Evolutionary conservation across 2,329 filamentous ascomycete species (phyloP).

Genomic region (Knoxdaviesia proteae): DNA sequence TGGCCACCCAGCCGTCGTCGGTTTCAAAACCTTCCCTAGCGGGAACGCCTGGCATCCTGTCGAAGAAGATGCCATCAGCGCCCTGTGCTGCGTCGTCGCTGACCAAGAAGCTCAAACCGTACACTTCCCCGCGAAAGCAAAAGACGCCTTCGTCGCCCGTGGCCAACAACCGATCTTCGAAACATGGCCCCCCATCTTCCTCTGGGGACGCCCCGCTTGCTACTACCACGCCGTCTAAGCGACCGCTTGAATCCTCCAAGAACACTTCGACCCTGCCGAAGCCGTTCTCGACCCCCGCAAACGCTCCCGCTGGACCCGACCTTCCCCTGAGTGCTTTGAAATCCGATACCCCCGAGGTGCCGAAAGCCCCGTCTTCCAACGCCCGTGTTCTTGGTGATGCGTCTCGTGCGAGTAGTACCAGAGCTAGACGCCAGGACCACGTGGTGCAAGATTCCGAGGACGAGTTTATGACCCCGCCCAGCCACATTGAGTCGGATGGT

Average conservation of each 20-base stretch:
- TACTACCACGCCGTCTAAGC: too few relatives aligned
- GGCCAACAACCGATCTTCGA: background rate
- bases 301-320: slow-evolving; percentile 5
- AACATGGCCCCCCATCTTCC: slow-evolving; percentile 6
- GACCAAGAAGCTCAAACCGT: background rate
- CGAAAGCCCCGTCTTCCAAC: slow-evolving; percentile 10
- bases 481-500: slow-evolving; percentile 12
- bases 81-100: background rate
- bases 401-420: too few relatives aligned
- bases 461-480: slow-evolving; percentile 24
- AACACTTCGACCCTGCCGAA: slow-evolving; percentile 3
- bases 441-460: slow-evolving; percentile 37
- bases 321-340: background rate
- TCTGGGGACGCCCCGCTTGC: too few relatives aligned
- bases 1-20: slow-evolving; percentile 18
- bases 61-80: background rate
- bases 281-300: slow-evolving; percentile 4
- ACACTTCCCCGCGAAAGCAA: slow-evolving; percentile 1
- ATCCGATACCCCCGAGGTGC: slow-evolving; percentile 5
- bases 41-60: background rate
- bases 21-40: slow-evolving; percentile 11
- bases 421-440: slow-evolving; percentile 4
- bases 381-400: too few relatives aligned
- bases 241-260: slow-evolving; percentile 6
- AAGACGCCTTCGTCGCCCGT: slow-evolving; percentile 1